Base-by-base conservation (phyloP, 805 yeast species). In the Teunomyces pallodes region DNA sequence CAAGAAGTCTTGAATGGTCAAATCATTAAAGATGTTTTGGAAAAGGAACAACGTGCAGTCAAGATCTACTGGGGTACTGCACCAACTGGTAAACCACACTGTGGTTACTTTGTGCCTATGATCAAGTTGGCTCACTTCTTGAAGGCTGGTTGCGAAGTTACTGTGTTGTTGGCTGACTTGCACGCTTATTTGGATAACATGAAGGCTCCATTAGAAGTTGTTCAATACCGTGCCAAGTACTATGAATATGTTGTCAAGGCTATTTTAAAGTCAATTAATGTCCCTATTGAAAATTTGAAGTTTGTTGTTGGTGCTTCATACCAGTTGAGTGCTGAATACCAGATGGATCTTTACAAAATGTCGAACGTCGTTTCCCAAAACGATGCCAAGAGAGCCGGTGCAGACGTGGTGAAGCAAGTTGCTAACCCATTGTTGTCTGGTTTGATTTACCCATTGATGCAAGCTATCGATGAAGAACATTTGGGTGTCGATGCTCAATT, bases 61-160 rank as follows among this genome's bases (percentile, higher is more conserved):
- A 87, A 83, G 61, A 72, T 94, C 62, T 94, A 94, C 82, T 94
- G 97, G 98, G 99, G 99, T 57, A 91, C 98, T 16, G 99, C 99
- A 6, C 98, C 99, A 51, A 94, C 99, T 4, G 99, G 99, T 46
- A 88, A 82, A 70, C 97, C 98, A 40, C 99, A 94, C 72, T 91
- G 97, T 75, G 99, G 98, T 45, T 94, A 94, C 79, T 90, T 94
- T 64, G 99, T 94, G 33, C 94, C 98, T 46, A 92, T 94, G 98
- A 86, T 95, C 52, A 92, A 94, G 69, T 72, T 94, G 58, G 98
- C 98, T 1, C 91, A 94, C 66, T 90, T 92, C 67, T 79, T 94
- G 67, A 86, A 84, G 61, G 99, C 99, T 13, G 99, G 98, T 9
- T 90, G 96, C 74, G 94, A 90, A 64, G 96, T 94, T 38, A 90